These are phyloP conservation scores for Triticum monococcum DNA, from an alignment of 176 grass and related monocot species.

Conservation along the genomic window DNA sequence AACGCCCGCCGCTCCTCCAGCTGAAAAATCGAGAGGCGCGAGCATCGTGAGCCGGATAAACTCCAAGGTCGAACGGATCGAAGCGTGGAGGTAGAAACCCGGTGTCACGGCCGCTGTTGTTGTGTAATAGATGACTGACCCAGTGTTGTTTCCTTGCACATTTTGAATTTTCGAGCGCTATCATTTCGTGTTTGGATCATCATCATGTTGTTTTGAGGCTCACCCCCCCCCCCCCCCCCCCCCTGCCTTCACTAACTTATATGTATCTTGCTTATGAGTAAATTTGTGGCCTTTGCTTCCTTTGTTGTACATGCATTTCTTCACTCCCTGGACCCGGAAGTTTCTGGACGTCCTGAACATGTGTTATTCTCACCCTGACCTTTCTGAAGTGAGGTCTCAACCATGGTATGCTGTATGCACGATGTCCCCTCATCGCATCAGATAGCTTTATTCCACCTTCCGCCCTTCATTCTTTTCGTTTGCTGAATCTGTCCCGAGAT, in stretches of 20 bases:
- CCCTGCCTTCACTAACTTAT: conserved; percentile 14
- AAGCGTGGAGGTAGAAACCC: conserved; percentile 87
- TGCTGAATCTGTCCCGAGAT: background rate
- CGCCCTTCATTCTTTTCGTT: conserved; percentile 13
- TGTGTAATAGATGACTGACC: conserved; percentile 51
- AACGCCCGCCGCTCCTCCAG: background rate
- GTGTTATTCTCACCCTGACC: background rate
- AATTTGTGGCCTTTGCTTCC: conserved; percentile 3
- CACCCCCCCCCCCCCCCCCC: background rate
- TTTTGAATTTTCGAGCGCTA: conserved; percentile 27
- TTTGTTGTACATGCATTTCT: conserved; percentile 24
- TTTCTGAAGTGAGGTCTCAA: conserved; percentile 22
- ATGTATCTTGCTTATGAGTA: conserved; percentile 29
- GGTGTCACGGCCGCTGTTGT: background rate
- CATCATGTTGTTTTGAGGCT: conserved; percentile 19
- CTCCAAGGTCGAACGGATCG: conserved; percentile 68
- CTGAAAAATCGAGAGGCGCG: conserved; percentile 62
- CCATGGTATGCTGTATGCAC: conserved; percentile 3
- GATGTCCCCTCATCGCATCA: conserved; percentile 10
- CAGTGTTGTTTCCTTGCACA: conserved; percentile 35
- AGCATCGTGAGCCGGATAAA: conserved; percentile 87
- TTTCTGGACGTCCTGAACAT: background rate
- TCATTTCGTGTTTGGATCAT: conserved; percentile 30
- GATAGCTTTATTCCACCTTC: conserved; percentile 21
- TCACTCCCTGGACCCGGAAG: background rate